Evolutionary conservation across 495 filamentous ascomycete species (phyloP), one percentile per base, ranked within the genome.

Genomic region (Poronia punctata): DNA sequence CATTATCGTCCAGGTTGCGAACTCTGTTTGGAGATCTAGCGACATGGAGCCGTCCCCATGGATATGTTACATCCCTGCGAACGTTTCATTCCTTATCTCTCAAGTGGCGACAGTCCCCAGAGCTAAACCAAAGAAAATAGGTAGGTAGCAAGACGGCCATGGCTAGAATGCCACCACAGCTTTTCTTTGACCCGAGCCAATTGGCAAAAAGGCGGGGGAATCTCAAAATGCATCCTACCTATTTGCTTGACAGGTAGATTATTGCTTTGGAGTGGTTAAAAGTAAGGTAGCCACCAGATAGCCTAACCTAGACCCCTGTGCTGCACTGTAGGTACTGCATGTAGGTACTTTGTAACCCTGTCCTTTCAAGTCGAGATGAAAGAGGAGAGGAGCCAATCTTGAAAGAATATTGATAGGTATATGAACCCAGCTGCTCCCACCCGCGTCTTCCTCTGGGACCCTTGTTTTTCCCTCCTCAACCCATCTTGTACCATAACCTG

Each of bases 31-130:
- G 22, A n/a, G n/a, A n/a, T 9, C 22, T 26, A 25, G 38, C 20
- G 30, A 22, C 15, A 44, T 24, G 41, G 34, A 32, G 34, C 42
- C 42, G 21, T 25, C 38, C 28, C 35, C 19, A 32, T 25, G 40
- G 40, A 37, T 37, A 14, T 27, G 24, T 32, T 19, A 19, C n/a
- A 26, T 26, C 20, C 41, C 16, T 37, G 41, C 26, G n/a, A 12
- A 15, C 29, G 30, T 32, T 29, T 42, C 14, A 16, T 34, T 16
- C 17, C 22, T 24, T 15, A 14, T 27, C n/a, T 15, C 20, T 34
- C 23, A n/a, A n/a, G n/a, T n/a, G n/a, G n/a, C n/a, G n/a, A n/a
- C n/a, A n/a, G n/a, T n/a, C n/a, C n/a, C n/a, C n/a, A n/a, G n/a
- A n/a, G n/a, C n/a, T n/a, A n/a, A n/a, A n/a, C n/a, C n/a, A n/a